A percentile compares a stretch with the other conserved stretches of the same genome.
These are phyloP conservation scores for Mortierella antarctica DNA, from an alignment of 192 early-diverging fungal species.

Conservation along the genomic window DNA sequence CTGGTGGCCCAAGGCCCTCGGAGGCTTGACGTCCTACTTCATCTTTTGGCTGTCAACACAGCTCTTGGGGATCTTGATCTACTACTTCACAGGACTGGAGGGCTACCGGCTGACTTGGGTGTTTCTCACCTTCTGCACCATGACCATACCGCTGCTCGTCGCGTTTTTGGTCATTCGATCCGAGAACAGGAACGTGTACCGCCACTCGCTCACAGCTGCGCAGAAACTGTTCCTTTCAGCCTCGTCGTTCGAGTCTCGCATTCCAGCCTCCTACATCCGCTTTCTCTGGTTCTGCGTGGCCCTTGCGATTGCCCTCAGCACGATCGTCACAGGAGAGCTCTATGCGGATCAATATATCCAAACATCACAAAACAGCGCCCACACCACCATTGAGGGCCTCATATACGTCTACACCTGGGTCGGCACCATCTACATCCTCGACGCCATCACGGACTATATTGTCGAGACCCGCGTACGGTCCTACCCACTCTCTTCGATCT, in stretches of 20 bases:
- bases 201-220: constrained; percentile 59
- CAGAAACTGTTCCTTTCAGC: constrained; percentile 68
- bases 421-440: constrained; percentile 74
- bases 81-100: constrained; percentile 64
- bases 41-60: constrained; percentile 76
- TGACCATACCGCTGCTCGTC: constrained; percentile 75
- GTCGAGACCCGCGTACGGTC: constrained; percentile 70
- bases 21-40: constrained; percentile 69
- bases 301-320: constrained; percentile 73
- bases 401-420: constrained; percentile 83
- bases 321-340: constrained; percentile 74
- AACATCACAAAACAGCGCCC: constrained; percentile 52
- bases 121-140: constrained; percentile 74
- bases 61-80: constrained; percentile 66
- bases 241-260: constrained; percentile 54
- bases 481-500: constrained; percentile 75
- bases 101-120: constrained; percentile 74
- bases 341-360: constrained; percentile 73
- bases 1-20: constrained; percentile 80
- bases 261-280: constrained; percentile 75
- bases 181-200: constrained; percentile 59
- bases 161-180: constrained; percentile 68
- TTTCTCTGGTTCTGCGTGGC: constrained; percentile 83
- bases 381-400: constrained; percentile 68
- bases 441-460: constrained; percentile 73